phyloP scores from a whole-genome alignment of 257 asterid genomes.

The Solanum etuberosum region DNA sequence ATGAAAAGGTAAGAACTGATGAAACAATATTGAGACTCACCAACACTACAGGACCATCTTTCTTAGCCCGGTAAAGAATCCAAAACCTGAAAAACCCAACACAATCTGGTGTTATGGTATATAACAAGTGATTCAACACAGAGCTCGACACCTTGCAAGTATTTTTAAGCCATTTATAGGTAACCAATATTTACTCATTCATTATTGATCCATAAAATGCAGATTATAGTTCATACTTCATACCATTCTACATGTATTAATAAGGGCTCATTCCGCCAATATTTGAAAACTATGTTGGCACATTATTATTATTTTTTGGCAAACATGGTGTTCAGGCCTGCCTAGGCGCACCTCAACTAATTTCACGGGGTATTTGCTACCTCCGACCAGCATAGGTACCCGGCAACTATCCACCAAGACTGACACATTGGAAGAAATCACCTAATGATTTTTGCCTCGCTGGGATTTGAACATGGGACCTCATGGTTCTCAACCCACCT shows the following conservation, averaged over 20 bases:
- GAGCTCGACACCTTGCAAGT: not conserved
- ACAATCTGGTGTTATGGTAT: not conserved
- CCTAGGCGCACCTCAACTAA: not conserved
- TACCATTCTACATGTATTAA: not conserved
- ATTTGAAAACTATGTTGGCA: not conserved
- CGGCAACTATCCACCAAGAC: not conserved
- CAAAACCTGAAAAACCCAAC: slow-evolving; percentile 54
- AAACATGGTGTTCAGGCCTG: not conserved
- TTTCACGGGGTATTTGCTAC: not conserved
- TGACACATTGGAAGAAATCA: not conserved
- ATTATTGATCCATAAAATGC: not conserved
- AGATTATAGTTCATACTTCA: not conserved
- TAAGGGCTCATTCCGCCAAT: not conserved
- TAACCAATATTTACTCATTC: not conserved
- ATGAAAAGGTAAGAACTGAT: not conserved
- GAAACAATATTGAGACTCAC: slow-evolving; percentile 29
- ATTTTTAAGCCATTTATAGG: not conserved
- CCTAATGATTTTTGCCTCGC: not conserved
- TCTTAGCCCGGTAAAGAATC: slow-evolving; percentile 79
- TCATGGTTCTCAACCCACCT: not conserved
- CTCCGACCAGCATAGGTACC: not conserved
- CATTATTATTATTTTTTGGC: not conserved
- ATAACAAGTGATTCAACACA: not conserved
- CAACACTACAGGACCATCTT: slow-evolving; percentile 89
- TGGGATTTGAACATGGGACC: not conserved